Base-by-base conservation (phyloP, 176 grass and related monocot genomes). In the Neostapfia colusana region DNA sequence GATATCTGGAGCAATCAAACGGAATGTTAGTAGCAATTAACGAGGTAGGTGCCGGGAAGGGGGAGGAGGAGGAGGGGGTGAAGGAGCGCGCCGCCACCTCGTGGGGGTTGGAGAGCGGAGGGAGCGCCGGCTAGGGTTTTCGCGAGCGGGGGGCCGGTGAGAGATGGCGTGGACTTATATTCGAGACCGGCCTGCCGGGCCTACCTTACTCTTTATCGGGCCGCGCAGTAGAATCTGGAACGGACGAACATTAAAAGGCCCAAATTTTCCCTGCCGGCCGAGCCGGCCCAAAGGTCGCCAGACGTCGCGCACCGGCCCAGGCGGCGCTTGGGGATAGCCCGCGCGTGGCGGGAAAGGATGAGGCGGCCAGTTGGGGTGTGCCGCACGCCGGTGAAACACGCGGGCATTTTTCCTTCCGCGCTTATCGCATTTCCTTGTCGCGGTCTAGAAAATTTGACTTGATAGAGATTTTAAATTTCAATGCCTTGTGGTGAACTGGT, bases 71-170 rank as follows among this genome's bases (percentile, higher is more conserved):
- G 27, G 41, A 25, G 43, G 6, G 40, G 26, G 46, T 13, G 1
- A 70, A 72, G 48, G 28, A 54, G 34, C 31, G 75, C 75, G 75
- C 75, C 61, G 75, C 75, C 61, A 77, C 75, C 75, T 53, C 49
- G 21, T 58, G 75, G 49, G 44, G 44, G 59, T 36, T 28, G 27
- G 59, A 49, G 40, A 76, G 27, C 42, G 20, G 74, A 25, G 58
- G 59, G 42, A n/a, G 73, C 27, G 41, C 26, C 57, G 41, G 74
- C 74, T 77, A 77, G 74, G 74, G 59, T 77, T 77, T 64, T 48
- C 59, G 59, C 74, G 74, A 49, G 12, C 24, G 27, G 73, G 10
- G 35, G 40, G 35, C 41, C 11, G 58, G 8, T 14, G 18, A 42
- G 59, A 64, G 17, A 28, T 34, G 27, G 20, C 21, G 60, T 55